Evolutionary conservation across 2,329 filamentous ascomycete species (phyloP).

Genomic region (Phialophora tarda): DNA sequence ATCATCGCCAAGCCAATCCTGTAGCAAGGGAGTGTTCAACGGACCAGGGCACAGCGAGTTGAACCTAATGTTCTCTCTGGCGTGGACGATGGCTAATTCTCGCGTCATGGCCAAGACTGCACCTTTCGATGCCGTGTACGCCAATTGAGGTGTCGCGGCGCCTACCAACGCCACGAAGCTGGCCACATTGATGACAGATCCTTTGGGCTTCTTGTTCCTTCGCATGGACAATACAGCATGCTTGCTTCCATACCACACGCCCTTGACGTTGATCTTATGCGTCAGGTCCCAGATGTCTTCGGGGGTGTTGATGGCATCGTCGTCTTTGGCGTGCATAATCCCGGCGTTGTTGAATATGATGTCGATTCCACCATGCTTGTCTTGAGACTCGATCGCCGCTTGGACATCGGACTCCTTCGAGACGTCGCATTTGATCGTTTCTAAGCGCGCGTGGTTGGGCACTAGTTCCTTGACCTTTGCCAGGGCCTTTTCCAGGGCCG

Average conservation of each 20-base stretch:
- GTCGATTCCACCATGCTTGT: conserved; percentile 85
- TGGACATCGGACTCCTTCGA: conserved; percentile 82
- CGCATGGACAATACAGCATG: conserved; percentile 84
- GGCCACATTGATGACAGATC: conserved; percentile 52
- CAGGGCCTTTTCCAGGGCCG: conserved; percentile 76
- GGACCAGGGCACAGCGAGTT: conserved; percentile 90
- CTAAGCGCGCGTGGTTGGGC: conserved; percentile 58
- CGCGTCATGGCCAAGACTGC: conserved; percentile 88
- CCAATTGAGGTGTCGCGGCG: conserved; percentile 48
- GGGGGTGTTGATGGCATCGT: conserved; percentile 79
- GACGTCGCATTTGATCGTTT: conserved; percentile 72
- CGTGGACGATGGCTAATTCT: conserved; percentile 87
- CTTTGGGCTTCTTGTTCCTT: conserved; percentile 76
- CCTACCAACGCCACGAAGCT: conserved; percentile 40
- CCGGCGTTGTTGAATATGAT: conserved; percentile 97
- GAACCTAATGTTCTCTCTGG: conserved; percentile 86
- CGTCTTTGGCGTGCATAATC: conserved; percentile 89
- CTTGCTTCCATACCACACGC: conserved; percentile 96
- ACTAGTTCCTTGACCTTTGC: conserved; percentile 76
- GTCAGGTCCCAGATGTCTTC: conserved; percentile 95
- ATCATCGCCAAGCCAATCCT: conserved; percentile 93
- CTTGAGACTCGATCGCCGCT: conserved; percentile 73
- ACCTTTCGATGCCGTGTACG: conserved; percentile 93
- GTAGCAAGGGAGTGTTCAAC: conserved; percentile 86
- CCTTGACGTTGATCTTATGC: conserved; percentile 94